These are phyloP conservation scores for Rhynchosporium graminicola DNA, from an alignment of 2,329 filamentous ascomycete genomes.

Conservation along the genomic window DNA sequence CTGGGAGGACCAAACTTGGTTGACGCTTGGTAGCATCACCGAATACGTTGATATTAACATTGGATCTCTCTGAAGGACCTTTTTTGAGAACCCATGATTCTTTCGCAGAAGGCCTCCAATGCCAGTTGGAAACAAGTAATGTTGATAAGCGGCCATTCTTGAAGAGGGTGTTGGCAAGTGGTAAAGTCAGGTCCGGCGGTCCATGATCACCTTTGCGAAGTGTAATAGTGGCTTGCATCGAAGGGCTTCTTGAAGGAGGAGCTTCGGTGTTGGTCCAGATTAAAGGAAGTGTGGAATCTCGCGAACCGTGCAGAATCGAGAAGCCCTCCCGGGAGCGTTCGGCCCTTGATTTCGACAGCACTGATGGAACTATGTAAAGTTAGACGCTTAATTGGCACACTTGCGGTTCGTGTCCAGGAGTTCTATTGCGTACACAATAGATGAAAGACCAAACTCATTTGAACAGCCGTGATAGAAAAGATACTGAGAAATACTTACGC, in stretches of 20 bases:
- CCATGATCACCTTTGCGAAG: conserved; percentile 18
- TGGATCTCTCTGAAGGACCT: conserved; percentile 21
- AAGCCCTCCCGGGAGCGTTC: conserved; percentile 45
- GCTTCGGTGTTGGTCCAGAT: conserved; percentile 44
- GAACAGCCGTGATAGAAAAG: not conserved
- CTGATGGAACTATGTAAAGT: not conserved
- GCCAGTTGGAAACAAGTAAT: conserved; percentile 51
- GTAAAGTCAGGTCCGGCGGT: conserved; percentile 47
- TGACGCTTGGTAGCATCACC: not conserved
- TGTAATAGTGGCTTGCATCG: conserved; percentile 30
- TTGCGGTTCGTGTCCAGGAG: not conserved
- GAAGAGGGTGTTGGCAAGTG: conserved; percentile 78
- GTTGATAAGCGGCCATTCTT: conserved; percentile 66
- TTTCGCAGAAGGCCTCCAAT: not conserved
- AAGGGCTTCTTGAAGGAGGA: conserved; percentile 3
- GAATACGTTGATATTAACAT: conserved; percentile 28
- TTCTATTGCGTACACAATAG: not conserved
- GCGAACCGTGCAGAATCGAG: conserved; percentile 52
- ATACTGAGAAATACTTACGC: not conserved
- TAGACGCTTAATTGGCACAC: not conserved
- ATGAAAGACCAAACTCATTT: not conserved
- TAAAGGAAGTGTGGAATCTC: conserved; percentile 47
- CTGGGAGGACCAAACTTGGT: conserved; percentile 42
- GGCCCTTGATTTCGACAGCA: not conserved
- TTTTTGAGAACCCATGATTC: conserved; percentile 21